A percentile compares a stretch with the other conserved stretches of the same genome.
Evolutionary conservation across 2,329 filamentous ascomycete species (phyloP).

Genomic region (Apiospora koreana): DNA sequence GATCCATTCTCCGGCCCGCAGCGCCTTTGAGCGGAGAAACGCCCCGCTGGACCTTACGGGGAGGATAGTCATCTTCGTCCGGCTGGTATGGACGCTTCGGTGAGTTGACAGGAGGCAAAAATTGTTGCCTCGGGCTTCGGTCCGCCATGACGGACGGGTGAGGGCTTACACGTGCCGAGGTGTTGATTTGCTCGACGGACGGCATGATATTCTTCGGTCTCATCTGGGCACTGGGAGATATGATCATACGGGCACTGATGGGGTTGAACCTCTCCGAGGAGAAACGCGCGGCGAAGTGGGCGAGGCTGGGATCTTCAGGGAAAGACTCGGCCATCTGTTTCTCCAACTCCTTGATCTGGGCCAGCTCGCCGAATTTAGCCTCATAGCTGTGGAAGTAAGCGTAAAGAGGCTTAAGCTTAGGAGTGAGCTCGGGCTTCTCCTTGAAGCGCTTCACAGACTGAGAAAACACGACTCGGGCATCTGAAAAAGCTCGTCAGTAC

Average conservation of each 20-base stretch:
- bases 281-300: conserved; percentile 76
- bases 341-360: conserved; percentile 88
- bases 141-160: conserved; percentile 32
- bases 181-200: conserved; percentile 51
- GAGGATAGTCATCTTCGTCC: conserved; percentile 74
- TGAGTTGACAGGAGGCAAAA: conserved; percentile 50
- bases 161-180: conserved; percentile 48
- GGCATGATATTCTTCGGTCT: conserved; percentile 60
- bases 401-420: conserved; percentile 83
- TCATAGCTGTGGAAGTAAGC: conserved; percentile 95
- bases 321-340: conserved; percentile 93
- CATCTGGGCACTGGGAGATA: conserved; percentile 80
- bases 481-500: conserved; percentile 42
- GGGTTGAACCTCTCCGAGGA: conserved; percentile 77
- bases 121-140: conserved; percentile 50
- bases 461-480: conserved; percentile 94
- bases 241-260: conserved; percentile 75
- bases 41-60: conserved; percentile 85
- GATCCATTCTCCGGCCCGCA: conserved; percentile 80
- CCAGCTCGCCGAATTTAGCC: conserved; percentile 88
- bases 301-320: conserved; percentile 78
- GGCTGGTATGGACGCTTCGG: conserved; percentile 62
- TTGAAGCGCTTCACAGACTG: conserved; percentile 84
- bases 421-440: conserved; percentile 70
- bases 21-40: conserved; percentile 92